A percentile compares a stretch with the other conserved stretches of the same genome.
Conservation (phyloP, 306 rosid species). For the Cyamopsis tetragonoloba region DNA sequence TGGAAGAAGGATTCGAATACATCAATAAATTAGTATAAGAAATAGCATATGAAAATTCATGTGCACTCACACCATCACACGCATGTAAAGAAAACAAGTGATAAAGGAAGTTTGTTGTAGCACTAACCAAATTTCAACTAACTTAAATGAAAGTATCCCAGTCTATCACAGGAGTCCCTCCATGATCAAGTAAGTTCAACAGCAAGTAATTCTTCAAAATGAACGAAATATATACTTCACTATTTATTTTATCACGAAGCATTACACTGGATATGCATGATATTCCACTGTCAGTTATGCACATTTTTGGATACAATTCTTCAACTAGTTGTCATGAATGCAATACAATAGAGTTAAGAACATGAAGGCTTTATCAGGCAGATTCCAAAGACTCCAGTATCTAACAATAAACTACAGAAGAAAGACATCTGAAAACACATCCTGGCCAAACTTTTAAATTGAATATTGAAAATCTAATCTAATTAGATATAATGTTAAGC, state of each 20-base stretch:
- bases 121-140: neutral
- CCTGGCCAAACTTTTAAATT: neutral
- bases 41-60: no score
- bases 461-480: neutral
- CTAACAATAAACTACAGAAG: neutral
- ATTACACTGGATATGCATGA: neutral
- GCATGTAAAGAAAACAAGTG: neutral
- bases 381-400: neutral
- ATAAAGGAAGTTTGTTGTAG: neutral
- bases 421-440: neutral
- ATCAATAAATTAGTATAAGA: neutral
- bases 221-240: neutral
- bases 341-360: neutral
- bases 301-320: neutral
- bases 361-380: constrained; percentile 2
- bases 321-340: constrained; percentile 5
- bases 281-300: neutral
- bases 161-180: neutral
- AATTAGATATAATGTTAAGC: constrained; percentile 1
- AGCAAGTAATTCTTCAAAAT: neutral
- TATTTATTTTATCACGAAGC: neutral
- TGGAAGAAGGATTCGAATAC: no score
- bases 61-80: neutral
- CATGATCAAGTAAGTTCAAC: neutral
- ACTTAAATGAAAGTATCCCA: neutral